These are phyloP conservation scores for Exophiala alcalophila DNA, from an alignment of 2,329 filamentous ascomycete species.

Conservation along the genomic window DNA sequence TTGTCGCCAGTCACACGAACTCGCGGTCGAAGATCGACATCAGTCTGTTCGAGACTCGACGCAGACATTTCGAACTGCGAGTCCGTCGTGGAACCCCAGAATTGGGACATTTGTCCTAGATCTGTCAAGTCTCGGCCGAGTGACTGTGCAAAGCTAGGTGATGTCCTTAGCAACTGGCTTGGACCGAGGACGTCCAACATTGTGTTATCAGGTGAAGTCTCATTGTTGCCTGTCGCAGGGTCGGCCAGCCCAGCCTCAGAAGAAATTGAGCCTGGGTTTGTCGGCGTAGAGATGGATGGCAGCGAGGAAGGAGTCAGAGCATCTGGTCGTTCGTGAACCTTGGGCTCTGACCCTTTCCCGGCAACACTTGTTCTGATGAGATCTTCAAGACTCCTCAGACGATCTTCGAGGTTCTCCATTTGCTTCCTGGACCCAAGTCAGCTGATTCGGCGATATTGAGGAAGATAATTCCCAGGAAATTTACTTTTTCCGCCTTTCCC, in stretches of 20 bases:
- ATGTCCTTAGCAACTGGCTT: not conserved
- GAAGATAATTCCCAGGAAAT: not conserved
- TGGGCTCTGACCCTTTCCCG: conserved; percentile 42
- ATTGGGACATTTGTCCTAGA: conserved; percentile 6
- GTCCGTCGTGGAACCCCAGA: not conserved
- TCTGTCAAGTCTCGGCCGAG: not conserved
- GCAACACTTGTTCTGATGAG: conserved; percentile 76
- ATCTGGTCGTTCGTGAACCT: conserved; percentile 78
- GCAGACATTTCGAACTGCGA: conserved; percentile 2
- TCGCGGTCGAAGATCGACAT: conserved; percentile 10
- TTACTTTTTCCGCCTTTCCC: conserved; percentile 89
- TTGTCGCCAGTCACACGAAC: conserved; percentile 10
- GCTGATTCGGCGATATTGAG: not conserved
- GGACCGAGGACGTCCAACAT: conserved; percentile 5
- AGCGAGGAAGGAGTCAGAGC: conserved; percentile 81
- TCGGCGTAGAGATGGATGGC: conserved; percentile 62
- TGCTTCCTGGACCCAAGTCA: conserved; percentile 67
- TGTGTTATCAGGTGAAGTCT: conserved; percentile 4
- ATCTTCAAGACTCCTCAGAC: conserved; percentile 87
- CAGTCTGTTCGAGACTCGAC: not conserved
- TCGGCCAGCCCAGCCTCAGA: not conserved
- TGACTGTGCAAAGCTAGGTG: not conserved
- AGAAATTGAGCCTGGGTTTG: conserved; percentile 1
- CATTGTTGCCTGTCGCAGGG: not conserved
- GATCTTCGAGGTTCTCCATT: conserved; percentile 91